Conservation (phyloP, 2,329 filamentous ascomycete genomes). For the Fusarium sublunatum region DNA sequence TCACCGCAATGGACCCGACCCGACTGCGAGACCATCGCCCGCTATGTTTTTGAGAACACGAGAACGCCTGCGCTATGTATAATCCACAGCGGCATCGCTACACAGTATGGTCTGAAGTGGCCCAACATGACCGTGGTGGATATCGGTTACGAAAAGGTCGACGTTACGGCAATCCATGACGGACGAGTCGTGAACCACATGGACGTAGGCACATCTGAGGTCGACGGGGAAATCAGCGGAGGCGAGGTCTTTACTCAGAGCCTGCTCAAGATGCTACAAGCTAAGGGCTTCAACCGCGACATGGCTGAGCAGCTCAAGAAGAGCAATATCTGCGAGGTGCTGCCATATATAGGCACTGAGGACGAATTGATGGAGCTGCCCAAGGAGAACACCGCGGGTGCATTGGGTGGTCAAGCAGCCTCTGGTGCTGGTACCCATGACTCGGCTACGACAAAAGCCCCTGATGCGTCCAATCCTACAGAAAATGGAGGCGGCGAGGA, state of each 20-base stretch:
- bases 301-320: conserved; percentile 79
- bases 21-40: conserved; percentile 87
- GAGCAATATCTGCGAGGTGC: conserved; percentile 73
- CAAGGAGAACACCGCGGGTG: conserved; percentile 53
- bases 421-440: conserved; percentile 44
- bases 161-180: conserved; percentile 90
- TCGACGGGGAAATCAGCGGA: conserved; percentile 69
- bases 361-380: conserved; percentile 62
- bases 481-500: conserved; percentile 55
- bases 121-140: conserved; percentile 88
- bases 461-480: conserved; percentile 54
- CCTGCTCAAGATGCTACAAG: conserved; percentile 73
- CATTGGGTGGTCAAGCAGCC: conserved; percentile 9
- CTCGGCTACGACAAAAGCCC: conserved; percentile 47
- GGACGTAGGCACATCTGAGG: conserved; percentile 69
- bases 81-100: conserved; percentile 88
- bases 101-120: conserved; percentile 82
- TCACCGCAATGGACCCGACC: conserved; percentile 91
- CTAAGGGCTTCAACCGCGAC: conserved; percentile 69
- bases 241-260: conserved; percentile 87
- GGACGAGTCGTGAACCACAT: conserved; percentile 77
- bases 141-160: conserved; percentile 90
- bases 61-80: conserved; percentile 92
- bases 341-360: conserved; percentile 64
- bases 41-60: conserved; percentile 97